phyloP scores from a whole-genome alignment of 345 rosid genomes.

The Murraya paniculata region DNA sequence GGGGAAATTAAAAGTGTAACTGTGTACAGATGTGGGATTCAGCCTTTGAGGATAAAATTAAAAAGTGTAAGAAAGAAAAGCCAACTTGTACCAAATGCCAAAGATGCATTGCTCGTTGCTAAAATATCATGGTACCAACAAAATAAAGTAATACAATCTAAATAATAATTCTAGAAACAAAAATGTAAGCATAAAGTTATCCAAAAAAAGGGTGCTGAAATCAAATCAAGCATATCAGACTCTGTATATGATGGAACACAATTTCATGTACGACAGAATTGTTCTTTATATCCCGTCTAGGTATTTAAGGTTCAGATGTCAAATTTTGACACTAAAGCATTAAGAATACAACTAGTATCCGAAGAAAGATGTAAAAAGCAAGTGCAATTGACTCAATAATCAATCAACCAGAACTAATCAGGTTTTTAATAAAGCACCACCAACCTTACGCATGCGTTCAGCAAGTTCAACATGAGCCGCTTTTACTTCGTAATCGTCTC shows the following conservation, averaged over 20 bases:
- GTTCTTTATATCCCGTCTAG: too few relatives aligned
- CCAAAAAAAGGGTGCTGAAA: neutral
- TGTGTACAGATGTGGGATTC: neutral
- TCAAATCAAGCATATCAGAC: neutral
- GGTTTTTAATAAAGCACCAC: constrained; percentile 15
- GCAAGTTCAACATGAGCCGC: constrained; percentile 97
- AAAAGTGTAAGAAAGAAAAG: neutral
- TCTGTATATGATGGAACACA: neutral
- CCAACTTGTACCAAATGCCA: neutral
- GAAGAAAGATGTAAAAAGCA: neutral
- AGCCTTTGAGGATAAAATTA: neutral
- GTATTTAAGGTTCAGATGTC: neutral
- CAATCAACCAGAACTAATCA: neutral
- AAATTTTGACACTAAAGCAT: neutral
- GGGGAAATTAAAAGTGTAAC: neutral
- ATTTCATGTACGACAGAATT: neutral
- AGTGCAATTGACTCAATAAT: neutral
- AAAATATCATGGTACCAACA: neutral
- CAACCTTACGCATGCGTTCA: constrained; percentile 98
- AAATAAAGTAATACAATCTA: neutral
- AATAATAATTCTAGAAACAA: neutral
- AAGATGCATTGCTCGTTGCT: too few relatives aligned
- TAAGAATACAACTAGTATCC: neutral
- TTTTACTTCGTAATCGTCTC: constrained; percentile 95
- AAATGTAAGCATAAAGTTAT: neutral